Percentiles rank a stretch among this genome's conserved stretches.
Evolutionary conservation across 495 filamentous ascomycete species (phyloP).

Genomic region (Penicillium cosmopolitanum): DNA sequence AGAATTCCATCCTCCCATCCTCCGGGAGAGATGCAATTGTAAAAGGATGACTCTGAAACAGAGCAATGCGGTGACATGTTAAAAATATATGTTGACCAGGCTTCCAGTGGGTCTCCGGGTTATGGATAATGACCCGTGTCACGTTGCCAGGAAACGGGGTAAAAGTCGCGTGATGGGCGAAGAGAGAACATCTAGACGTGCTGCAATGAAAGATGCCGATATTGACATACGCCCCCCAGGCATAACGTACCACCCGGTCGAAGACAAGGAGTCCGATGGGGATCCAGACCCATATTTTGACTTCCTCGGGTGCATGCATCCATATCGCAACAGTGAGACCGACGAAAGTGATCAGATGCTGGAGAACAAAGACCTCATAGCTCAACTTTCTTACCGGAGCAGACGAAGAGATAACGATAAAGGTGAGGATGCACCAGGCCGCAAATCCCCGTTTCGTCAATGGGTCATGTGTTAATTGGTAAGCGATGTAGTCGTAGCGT

Average conservation of each 20-base stretch:
- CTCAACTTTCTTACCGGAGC: neutral
- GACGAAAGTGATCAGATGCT: neutral
- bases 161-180: neutral
- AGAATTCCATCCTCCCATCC: neutral
- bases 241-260: conserved; percentile 10
- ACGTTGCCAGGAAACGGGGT: neutral
- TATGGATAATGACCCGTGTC: neutral
- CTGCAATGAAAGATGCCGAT: neutral
- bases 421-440: conserved; percentile 12
- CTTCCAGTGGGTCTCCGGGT: neutral
- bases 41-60: neutral
- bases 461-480: neutral
- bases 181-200: neutral
- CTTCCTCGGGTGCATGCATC: neutral
- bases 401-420: neutral
- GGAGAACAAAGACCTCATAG: neutral
- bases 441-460: conserved; percentile 9
- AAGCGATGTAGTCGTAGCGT: neutral
- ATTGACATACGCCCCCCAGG: conserved; percentile 11
- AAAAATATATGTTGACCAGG: neutral
- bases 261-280: conserved; percentile 14
- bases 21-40: neutral
- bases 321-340: conserved; percentile 1
- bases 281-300: conserved; percentile 8
- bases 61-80: neutral